A percentile compares a stretch with the other conserved stretches of the same genome.
Conservation (phyloP, 2,329 filamentous ascomycete species). For the Ceratocystis diversiconidia region DNA sequence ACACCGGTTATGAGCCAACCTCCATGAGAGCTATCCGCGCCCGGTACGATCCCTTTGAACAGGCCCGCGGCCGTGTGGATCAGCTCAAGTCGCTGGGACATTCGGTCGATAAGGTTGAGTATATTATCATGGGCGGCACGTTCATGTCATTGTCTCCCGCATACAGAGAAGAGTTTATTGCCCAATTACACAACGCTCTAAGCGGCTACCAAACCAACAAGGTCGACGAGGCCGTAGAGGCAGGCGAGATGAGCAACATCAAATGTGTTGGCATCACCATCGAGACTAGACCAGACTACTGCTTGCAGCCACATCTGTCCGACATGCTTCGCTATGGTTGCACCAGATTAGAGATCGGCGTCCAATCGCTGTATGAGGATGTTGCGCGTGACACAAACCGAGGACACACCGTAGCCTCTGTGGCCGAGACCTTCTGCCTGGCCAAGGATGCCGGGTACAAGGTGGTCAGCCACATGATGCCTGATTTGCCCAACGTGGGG, state of each 20-base stretch:
- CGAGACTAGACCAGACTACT: slow-evolving; percentile 94
- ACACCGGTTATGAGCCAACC: slow-evolving; percentile 95
- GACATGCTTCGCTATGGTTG: slow-evolving; percentile 98
- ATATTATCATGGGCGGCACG: slow-evolving; percentile 98
- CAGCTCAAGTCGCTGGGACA: slow-evolving; percentile 93
- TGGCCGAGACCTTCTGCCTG: slow-evolving; percentile 93
- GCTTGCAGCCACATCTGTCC: slow-evolving; percentile 83
- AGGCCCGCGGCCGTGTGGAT: slow-evolving; percentile 87
- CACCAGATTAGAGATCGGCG: slow-evolving; percentile 83
- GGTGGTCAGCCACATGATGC: slow-evolving; percentile 99
- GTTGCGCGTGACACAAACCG: slow-evolving; percentile 96
- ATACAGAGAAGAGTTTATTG: slow-evolving; percentile 87
- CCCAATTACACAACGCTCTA: slow-evolving; percentile 89
- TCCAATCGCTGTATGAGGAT: slow-evolving; percentile 94
- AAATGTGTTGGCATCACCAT: slow-evolving; percentile 99
- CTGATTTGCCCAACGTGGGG: slow-evolving; percentile 90
- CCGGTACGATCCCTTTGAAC: slow-evolving; percentile 94
- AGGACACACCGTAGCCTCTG: slow-evolving; percentile 86
- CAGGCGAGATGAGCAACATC: slow-evolving; percentile 89
- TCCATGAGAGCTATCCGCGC: slow-evolving; percentile 97
- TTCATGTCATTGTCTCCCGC: slow-evolving; percentile 91
- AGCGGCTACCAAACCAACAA: slow-evolving; percentile 90
- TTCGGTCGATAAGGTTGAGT: slow-evolving; percentile 97
- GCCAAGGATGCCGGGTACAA: slow-evolving; percentile 98
- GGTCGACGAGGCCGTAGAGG: slow-evolving; percentile 88